These are phyloP conservation scores for Kokia cookei DNA, from an alignment of 441 rosid genomes.

Conservation along the genomic window DNA sequence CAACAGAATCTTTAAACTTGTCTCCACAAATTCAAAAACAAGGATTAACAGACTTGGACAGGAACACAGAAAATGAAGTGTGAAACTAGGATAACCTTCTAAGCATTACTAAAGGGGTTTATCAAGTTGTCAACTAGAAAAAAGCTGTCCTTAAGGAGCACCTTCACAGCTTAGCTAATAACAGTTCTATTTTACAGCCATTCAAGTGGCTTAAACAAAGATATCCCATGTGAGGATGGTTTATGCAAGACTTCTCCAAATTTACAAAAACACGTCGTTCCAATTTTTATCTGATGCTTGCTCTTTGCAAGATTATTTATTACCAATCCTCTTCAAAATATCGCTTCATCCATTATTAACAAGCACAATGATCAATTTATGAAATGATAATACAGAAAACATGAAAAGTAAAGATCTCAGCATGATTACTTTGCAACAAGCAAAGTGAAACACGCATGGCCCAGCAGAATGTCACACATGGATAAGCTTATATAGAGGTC, in stretches of 20 bases:
- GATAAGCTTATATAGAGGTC: constrained; percentile 13
- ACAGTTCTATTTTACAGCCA: not conserved
- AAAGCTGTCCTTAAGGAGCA: not conserved
- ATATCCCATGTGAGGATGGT: not conserved
- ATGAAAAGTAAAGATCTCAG: not conserved
- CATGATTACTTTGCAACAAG: constrained; percentile 3
- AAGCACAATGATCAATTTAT: not conserved
- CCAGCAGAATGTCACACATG: not conserved
- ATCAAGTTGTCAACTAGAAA: too few relatives aligned
- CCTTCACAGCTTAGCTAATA: not conserved
- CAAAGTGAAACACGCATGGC: not conserved
- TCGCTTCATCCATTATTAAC: not conserved
- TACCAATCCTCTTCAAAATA: not conserved
- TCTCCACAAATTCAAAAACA: too few relatives aligned
- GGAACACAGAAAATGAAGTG: too few relatives aligned
- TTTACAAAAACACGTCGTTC: not conserved
- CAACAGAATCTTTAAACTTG: too few relatives aligned
- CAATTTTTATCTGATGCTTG: not conserved
- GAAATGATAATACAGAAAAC: not conserved
- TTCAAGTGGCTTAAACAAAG: not conserved
- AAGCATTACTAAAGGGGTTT: too few relatives aligned
- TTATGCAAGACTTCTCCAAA: not conserved
- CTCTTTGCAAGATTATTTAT: not conserved
- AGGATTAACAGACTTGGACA: too few relatives aligned
- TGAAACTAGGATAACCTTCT: too few relatives aligned